Base-by-base conservation (phyloP, 306 rosid species). In the Cucumis sativus region DNA sequence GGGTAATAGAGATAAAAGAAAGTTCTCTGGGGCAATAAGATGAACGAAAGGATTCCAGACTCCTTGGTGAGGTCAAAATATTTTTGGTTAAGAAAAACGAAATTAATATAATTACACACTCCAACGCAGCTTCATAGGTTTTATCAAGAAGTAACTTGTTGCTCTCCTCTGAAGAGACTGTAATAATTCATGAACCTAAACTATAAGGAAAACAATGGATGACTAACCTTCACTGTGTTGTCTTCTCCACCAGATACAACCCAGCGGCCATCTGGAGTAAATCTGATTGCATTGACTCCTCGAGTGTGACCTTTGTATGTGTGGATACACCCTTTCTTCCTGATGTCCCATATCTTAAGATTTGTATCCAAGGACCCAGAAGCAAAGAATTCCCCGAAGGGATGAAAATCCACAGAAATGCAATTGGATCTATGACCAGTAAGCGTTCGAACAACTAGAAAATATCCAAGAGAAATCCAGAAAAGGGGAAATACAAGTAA, bases 261-360 rank as follows among this genome's bases (percentile, higher is more conserved):
- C 99, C 99, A 95, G 6, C 99, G 99, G 74, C 99, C 99, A 88
- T 95, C 99, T 13, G 99, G 99, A 81, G 99, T 95, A 86, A 95
- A 95, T 84, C 97, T 88, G 79, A 95, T 95, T 30, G 97, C 96
- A 87, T 91, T 95, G 70, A 95, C 99, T 79, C 99, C 99, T 80
- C 99, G 91, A 60, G 99, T 95, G 80, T 95, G 99, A 75, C 99
- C 98, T 80, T 95, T 95, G 96, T 95, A 95, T 9, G 99, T 95
- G 84, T 95, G 99, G 77, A 95, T 95, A 85, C 98, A 95, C 76
- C 97, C 98, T 84, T 95, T 95, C 95, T 92, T 95, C 85, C 99
- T 88, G 79, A 95, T 95, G 79, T 95, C 99, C 99, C 99, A 95
- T 84, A 95, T 95, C 85, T 95, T 95, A 79, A 95, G 93, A 91